phyloP scores from a whole-genome alignment of 129 eudicot genomes.

The Pseudognaphalium luteoalbum region DNA sequence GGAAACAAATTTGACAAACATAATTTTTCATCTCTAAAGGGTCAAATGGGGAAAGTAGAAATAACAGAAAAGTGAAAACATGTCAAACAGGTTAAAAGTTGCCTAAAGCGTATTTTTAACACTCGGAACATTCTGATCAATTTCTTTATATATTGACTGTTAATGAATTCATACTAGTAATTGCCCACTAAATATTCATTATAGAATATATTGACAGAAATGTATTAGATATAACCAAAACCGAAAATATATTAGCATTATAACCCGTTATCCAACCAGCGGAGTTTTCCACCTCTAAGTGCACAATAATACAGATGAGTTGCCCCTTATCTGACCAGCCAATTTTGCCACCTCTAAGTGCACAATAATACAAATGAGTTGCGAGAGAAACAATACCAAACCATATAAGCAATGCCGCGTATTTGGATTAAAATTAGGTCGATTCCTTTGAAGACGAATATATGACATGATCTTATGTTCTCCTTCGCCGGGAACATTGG shows the following conservation, averaged over 20 bases:
- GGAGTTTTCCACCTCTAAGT: not conserved
- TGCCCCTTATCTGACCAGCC: not conserved
- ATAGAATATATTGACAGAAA: too few species aligned
- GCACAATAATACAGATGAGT: constrained; percentile 10
- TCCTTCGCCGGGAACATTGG: constrained; percentile 99
- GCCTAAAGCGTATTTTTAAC: not conserved
- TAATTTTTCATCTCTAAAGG: not conserved
- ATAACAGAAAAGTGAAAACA: not conserved
- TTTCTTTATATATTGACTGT: too few species aligned
- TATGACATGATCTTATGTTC: constrained; percentile 97
- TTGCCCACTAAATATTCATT: too few species aligned
- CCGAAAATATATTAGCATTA: too few species aligned
- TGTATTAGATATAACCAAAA: too few species aligned
- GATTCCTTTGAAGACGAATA: constrained; percentile 89
- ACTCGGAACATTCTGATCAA: too few species aligned
- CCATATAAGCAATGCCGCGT: constrained; percentile 95
- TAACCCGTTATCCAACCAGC: not conserved
- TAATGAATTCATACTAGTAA: too few species aligned
- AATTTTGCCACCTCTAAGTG: constrained; percentile 1
- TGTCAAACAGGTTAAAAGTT: not conserved
- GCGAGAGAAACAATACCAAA: constrained; percentile 52
- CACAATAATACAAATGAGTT: constrained; percentile 9
- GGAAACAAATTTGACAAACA: not conserved
- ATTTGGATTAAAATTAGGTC: constrained; percentile 91
- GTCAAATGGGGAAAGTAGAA: not conserved